Percentiles rank a stretch among this genome's conserved stretches.
Conservation (phyloP, 306 rosid genomes). For the Fragaria vesca region DNA sequence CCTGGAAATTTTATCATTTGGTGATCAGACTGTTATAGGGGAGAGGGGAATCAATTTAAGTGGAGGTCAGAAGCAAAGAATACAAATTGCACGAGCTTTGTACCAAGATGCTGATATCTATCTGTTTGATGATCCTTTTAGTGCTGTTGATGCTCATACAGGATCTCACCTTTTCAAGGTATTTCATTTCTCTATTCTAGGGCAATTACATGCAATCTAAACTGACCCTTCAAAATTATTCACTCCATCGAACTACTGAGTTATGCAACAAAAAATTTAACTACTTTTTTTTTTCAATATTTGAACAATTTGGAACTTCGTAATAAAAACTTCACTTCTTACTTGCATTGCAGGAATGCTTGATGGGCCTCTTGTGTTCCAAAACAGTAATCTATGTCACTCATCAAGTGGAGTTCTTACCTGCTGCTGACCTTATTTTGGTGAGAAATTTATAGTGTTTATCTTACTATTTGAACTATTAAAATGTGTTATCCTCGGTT, state of each 20-base stretch:
- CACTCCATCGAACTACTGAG: background rate
- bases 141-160: conserved; percentile 95
- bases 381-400: conserved; percentile 80
- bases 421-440: conserved; percentile 79
- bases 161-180: conserved; percentile 85
- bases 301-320: background rate
- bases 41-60: conserved; percentile 91
- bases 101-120: conserved; percentile 84
- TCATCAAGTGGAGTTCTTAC: conserved; percentile 90
- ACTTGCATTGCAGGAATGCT: conserved; percentile 56
- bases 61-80: conserved; percentile 87
- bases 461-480: background rate
- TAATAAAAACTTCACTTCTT: background rate
- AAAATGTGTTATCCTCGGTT: background rate
- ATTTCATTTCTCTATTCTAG: conserved; percentile 17
- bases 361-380: conserved; percentile 66
- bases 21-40: conserved; percentile 83
- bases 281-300: background rate
- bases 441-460: conserved; percentile 35
- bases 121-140: conserved; percentile 88
- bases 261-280: background rate
- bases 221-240: background rate
- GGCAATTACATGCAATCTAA: conserved; percentile 6
- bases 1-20: conserved; percentile 65
- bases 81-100: conserved; percentile 79